Conservation (phyloP, 2,329 filamentous ascomycete species). For the Parascedosporium putredinis region DNA sequence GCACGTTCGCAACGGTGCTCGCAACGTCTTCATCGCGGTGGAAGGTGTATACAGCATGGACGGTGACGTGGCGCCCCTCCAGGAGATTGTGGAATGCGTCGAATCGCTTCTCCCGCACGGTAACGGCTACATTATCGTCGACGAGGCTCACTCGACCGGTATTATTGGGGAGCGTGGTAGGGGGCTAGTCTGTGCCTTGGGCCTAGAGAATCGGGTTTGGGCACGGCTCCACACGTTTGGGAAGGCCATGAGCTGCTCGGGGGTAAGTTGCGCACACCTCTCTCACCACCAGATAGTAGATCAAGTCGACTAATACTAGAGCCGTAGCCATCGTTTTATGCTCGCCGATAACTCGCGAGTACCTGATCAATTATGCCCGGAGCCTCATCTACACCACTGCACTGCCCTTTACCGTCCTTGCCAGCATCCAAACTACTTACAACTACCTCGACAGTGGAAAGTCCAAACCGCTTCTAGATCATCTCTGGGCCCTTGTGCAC, state of each 20-base stretch:
- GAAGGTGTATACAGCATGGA: conserved; percentile 78
- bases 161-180: conserved; percentile 44
- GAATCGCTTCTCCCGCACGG: conserved; percentile 42
- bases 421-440: conserved; percentile 47
- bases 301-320: too few species aligned
- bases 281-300: too few species aligned
- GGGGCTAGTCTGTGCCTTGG: conserved; percentile 47
- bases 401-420: conserved; percentile 50
- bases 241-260: conserved; percentile 57
- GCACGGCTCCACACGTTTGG: conserved; percentile 56
- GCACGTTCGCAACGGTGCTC: conserved; percentile 17
- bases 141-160: conserved; percentile 59
- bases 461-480: conserved; percentile 25
- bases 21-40: conserved; percentile 56
- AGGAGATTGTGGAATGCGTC: conserved; percentile 46
- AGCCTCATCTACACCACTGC: conserved; percentile 66
- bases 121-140: conserved; percentile 54
- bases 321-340: conserved; percentile 51
- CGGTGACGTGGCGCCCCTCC: conserved; percentile 58
- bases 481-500: conserved; percentile 34
- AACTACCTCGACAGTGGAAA: conserved; percentile 40
- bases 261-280: conserved; percentile 40
- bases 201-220: conserved; percentile 44
- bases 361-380: conserved; percentile 68
- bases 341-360: conserved; percentile 45